These are phyloP conservation scores for Podospora didyma DNA, from an alignment of 495 filamentous ascomycete species.

Conservation along the genomic window DNA sequence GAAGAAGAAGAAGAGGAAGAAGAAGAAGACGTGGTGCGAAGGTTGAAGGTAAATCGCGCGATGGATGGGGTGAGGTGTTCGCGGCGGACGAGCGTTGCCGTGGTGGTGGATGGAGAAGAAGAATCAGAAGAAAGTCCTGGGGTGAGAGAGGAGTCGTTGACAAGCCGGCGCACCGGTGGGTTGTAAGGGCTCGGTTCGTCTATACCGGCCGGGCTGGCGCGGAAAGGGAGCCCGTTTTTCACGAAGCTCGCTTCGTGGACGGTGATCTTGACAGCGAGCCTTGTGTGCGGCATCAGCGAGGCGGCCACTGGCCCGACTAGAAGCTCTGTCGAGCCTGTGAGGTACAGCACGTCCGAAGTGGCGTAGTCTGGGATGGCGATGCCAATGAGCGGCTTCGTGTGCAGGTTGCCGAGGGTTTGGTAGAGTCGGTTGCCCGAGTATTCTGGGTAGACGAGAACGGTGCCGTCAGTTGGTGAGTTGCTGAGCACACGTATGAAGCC, in stretches of 20 bases:
- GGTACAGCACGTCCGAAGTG: slow-evolving; percentile 64
- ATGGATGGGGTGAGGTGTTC: slow-evolving; percentile 61
- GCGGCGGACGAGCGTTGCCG: slow-evolving; percentile 51
- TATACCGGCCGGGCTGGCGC: slow-evolving; percentile 51
- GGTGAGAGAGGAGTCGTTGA: slow-evolving; percentile 15
- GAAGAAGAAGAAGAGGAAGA: no score
- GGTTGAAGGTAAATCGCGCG: slow-evolving; percentile 57
- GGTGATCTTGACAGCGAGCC: slow-evolving; percentile 64
- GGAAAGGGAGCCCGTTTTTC: slow-evolving; percentile 58
- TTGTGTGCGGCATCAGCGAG: slow-evolving; percentile 59
- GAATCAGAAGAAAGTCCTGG: neutral
- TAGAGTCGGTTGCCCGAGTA: slow-evolving; percentile 80
- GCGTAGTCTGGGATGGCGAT: slow-evolving; percentile 67
- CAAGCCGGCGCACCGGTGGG: slow-evolving; percentile 34
- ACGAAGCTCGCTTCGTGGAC: slow-evolving; percentile 60
- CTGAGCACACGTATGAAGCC: slow-evolving; percentile 67
- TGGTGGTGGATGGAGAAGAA: neutral
- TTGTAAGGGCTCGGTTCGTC: slow-evolving; percentile 68
- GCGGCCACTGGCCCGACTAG: slow-evolving; percentile 58
- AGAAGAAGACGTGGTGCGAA: no score
- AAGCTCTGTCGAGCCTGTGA: slow-evolving; percentile 62
- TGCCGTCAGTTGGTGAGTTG: slow-evolving; percentile 39
- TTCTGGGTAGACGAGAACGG: slow-evolving; percentile 67
- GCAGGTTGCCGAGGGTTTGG: slow-evolving; percentile 73
- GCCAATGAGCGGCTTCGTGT: slow-evolving; percentile 58